Percentiles rank a stretch among this genome's conserved stretches.
These are phyloP conservation scores for Euryodendron excelsum DNA, from an alignment of 148 eudicot species.

Conservation along the genomic window DNA sequence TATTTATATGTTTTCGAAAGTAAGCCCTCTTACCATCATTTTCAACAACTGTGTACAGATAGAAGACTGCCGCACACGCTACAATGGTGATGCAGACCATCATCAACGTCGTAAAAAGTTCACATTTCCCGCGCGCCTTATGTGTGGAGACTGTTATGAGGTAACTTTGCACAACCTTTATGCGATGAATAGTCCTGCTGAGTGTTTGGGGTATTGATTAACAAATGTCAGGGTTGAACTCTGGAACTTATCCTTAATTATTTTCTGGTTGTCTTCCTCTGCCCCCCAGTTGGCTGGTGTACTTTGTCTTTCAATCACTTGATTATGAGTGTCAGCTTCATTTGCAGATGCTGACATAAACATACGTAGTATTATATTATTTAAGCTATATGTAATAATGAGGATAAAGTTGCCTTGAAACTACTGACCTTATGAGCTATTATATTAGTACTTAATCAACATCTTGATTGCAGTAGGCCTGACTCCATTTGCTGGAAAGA, in stretches of 20 bases:
- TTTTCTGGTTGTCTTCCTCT: too few species aligned
- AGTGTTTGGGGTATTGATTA: background rate
- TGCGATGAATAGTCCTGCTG: background rate
- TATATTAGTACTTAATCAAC: background rate
- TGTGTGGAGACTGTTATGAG: slow-evolving; percentile 98
- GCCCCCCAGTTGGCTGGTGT: background rate
- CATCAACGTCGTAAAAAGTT: slow-evolving; percentile 91
- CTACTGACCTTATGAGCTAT: background rate
- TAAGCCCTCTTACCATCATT: background rate
- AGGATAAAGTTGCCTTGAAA: background rate
- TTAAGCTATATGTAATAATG: too few species aligned
- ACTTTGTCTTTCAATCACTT: background rate
- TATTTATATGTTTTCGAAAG: background rate
- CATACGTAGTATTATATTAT: too few species aligned
- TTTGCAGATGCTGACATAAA: too few species aligned
- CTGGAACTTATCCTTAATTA: background rate
- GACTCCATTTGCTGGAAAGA: background rate
- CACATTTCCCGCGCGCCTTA: slow-evolving; percentile 86
- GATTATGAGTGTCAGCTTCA: background rate
- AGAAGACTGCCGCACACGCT: slow-evolving; percentile 95
- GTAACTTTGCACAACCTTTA: slow-evolving; percentile 29
- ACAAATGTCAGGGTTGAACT: background rate
- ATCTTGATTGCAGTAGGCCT: background rate
- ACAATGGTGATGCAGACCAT: slow-evolving; percentile 96
- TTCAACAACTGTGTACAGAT: slow-evolving; percentile 43